Evolutionary conservation across 208 protist species (phyloP), one percentile per base, ranked within the genome.

Genomic region (Crithidia brevicula): DNA sequence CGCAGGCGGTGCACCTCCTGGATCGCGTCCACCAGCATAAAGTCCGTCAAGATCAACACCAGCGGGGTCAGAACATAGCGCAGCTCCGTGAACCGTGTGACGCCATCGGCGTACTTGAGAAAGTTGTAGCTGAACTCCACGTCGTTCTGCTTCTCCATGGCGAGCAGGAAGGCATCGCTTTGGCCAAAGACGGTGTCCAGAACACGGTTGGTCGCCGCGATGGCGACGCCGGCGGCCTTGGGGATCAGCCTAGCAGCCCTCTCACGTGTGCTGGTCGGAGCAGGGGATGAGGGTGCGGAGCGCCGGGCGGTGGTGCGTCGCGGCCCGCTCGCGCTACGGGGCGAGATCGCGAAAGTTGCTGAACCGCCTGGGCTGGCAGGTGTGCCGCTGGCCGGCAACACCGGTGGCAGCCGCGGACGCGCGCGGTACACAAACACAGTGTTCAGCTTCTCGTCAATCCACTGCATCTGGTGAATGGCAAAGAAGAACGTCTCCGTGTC

Each of bases 71-170:
- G 28, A 4, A 34, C 71, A 34, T 25, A 75, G n/a, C 63, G 72
- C 45, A 86, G 76, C 49, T 91, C 83, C 36, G 77, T 89, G 15
- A 90, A 57, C 27, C 86, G 86, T 11, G 64, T 69, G 50, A 88
- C 75, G 28, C 86, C 89, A 52, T 88, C 85, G 4, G 84, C 69
- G 54, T 80, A 91, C 67, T 82, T 71, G 51, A 88, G 80, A 27
- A 77, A 60, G 53, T 68, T 79, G 63, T 75, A 75, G 61, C 61
- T 65, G 13, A 75, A 18, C 54, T 75, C 69, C 53, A 75, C 34
- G 28, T 75, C 69, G 38, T 69, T 75, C 28, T 16, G 20, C 54
- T 75, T 75, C 53, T 75, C 61, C 69, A 75, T 69, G 11, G 56
- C 34, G 0, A 58, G 54, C 25, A 67, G 62, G 63, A 69, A 65